A percentile compares a stretch with the other conserved stretches of the same genome.
Conservation (phyloP, 2,329 filamentous ascomycete genomes). For the Fusarium oligoseptatum region DNA sequence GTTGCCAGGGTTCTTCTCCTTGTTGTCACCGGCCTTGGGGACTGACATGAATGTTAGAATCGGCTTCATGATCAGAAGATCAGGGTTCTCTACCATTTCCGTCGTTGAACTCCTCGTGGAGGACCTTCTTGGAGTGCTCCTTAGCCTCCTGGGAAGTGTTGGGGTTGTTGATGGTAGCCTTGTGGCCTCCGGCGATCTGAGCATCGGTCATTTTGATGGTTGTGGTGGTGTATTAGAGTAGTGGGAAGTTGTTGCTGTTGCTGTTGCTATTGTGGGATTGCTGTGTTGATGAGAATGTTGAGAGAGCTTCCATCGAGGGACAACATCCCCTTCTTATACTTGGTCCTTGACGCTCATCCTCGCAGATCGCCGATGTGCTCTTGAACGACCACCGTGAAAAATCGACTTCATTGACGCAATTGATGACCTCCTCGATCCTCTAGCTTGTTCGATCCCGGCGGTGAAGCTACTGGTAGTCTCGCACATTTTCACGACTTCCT, state of each 20-base stretch:
- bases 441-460: background rate
- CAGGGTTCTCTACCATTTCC: slow-evolving; percentile 49
- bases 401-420: slow-evolving; percentile 40
- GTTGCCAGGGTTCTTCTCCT: slow-evolving; percentile 66
- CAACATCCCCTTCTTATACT: slow-evolving; percentile 33
- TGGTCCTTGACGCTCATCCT: background rate
- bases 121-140: slow-evolving; percentile 65
- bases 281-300: slow-evolving; percentile 11
- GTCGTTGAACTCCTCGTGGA: slow-evolving; percentile 64
- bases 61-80: background rate
- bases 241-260: background rate
- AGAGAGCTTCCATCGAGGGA: background rate
- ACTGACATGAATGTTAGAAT: slow-evolving; percentile 34
- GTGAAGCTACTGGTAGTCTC: slow-evolving; percentile 1
- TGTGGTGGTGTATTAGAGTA: background rate
- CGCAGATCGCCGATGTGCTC: slow-evolving; percentile 8
- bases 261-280: background rate
- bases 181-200: slow-evolving; percentile 69
- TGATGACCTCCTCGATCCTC: slow-evolving; percentile 10
- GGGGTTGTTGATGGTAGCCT: slow-evolving; percentile 70
- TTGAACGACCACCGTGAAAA: background rate
- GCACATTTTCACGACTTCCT: slow-evolving; percentile 9
- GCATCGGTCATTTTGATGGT: slow-evolving; percentile 61
- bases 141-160: slow-evolving; percentile 68
- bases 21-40: slow-evolving; percentile 49